Evolutionary conservation across 305 asterid species (phyloP), one percentile per base, ranked within the genome.

Genomic region (Fraxinus angustifolia): DNA sequence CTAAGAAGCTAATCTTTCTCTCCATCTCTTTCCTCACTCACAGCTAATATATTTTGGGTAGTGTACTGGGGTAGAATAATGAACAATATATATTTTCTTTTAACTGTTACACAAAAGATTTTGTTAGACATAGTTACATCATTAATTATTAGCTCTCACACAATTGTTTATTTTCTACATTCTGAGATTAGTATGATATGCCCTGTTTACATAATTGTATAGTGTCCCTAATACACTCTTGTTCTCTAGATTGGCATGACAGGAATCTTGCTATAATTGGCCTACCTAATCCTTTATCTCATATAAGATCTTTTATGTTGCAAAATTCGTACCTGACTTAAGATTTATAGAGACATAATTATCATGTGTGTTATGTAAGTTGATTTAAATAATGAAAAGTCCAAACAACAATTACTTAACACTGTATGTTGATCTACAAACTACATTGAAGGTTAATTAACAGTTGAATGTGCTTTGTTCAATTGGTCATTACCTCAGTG

Each of bases 41-140:
- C 48, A 81, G 82, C 81, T 48, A 70, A 62, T 65, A 28, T 70
- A 34, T 45, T 76, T 80, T 60, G 48, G 68, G 16, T 31, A 58
- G n/a, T 60, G 17, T 72, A 45, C 65, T 40, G 26, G 76, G 33
- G 45, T 53, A 33, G 60, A 62, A 67, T 79, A 30, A 79, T 82
- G 62, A 58, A 12, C 76, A 33, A 31, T 65, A 40, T 53, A 65
- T 77, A 48, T 38, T 79, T 77, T 73, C 16, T 26, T 36, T 36
- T 65, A 73, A 35, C 30, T 50, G 60, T 50, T 16, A 50, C 8
- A 4, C 23, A 23, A 68, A 30, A 30, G 21, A 8, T 68, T 62
- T 30, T 68, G 40, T 28, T 68, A 2, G 74, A 30, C 16, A 7
- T 30, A 68, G 19, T 68, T 68, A 68, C 38, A 68, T 68, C n/a